phyloP scores from a whole-genome alignment of 345 rosid genomes.

The Citrus glauca region DNA sequence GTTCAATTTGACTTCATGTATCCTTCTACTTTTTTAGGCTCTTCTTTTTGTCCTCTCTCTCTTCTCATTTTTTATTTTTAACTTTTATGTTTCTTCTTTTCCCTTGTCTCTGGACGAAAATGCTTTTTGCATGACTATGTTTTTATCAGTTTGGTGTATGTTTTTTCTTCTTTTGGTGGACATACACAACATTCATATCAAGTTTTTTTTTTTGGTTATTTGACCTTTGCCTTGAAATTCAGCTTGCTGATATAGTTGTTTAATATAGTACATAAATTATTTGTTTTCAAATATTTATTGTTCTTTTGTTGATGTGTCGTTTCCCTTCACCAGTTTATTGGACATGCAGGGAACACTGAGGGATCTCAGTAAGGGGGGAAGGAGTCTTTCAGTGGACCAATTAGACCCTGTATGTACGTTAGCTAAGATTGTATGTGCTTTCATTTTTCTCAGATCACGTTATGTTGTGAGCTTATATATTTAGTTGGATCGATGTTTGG shows the following conservation, averaged over 20 bases:
- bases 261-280: background rate
- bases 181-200: background rate
- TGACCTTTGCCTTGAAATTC: background rate
- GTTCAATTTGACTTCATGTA: constrained; percentile 3
- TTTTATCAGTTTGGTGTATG: background rate
- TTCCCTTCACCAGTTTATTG: constrained; percentile 9
- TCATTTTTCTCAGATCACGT: background rate
- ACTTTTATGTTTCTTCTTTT: background rate
- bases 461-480: background rate
- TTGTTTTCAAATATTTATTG: background rate
- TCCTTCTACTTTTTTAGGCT: too few relatives aligned
- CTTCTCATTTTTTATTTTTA: too few relatives aligned
- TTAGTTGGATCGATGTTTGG: background rate
- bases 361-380: constrained; percentile 68
- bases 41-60: too few relatives aligned
- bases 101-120: background rate
- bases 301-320: constrained; percentile 1
- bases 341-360: constrained; percentile 61
- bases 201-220: background rate
- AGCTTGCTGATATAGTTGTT: background rate
- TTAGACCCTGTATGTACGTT: constrained; percentile 42
- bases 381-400: constrained; percentile 44
- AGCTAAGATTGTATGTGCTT: constrained; percentile 2
- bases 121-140: background rate
- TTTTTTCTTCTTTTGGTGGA: background rate